Base-by-base conservation (phyloP, 2,329 filamentous ascomycete species). In the Akanthomyces uredinophilus region DNA sequence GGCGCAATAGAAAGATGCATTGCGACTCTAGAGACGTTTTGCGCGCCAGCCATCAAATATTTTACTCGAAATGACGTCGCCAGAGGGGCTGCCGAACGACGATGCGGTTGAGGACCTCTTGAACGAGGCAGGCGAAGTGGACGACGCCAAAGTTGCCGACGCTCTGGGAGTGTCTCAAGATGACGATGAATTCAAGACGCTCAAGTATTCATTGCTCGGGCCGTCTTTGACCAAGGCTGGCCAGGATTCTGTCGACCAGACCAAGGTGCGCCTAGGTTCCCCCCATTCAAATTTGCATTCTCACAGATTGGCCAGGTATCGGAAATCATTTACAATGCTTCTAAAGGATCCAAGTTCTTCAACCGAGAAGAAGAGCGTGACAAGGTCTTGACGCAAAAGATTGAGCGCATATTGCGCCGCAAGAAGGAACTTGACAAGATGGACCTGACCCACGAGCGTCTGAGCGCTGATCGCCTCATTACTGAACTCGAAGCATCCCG, bases 301-400 rank as follows among this genome's bases (percentile, higher is more conserved):
- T 20, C 20, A 47, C 24, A 32, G 13, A 18, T 37, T 8, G 27
- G 14, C 20, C 55, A 89, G 87, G 92, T 99, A 55, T 96, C 93
- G 2, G 93, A 98, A 69, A 88, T 98, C 68, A 99, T 99, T 64
- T 98, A 97, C 77, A 92, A 96, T 73, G 92, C 93, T 13, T 97
- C 92, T 18, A 97, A 96, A 72, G 95, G 95, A 53, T 96, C 92
- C 67, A 97, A 96, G 73, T 99, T 89, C 78, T 99, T 98, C 82
- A 91, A 89, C 68, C 91, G 93, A 64, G 95, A 99, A 74, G 89
- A 96, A 72, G 82, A 78, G 62, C 89, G 88, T 68, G 94, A 98
- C 78, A 88, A 89, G 69, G 82, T 85, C 50, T 83, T 98, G 22
- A 97, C 94, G 0, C 81, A 87, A 61, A 97, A 96, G 74, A 97